A percentile compares a stretch with the other conserved stretches of the same genome.
phyloP scores from a whole-genome alignment of 192 early-diverging fungal species.

The Polychytrium aggregatum region DNA sequence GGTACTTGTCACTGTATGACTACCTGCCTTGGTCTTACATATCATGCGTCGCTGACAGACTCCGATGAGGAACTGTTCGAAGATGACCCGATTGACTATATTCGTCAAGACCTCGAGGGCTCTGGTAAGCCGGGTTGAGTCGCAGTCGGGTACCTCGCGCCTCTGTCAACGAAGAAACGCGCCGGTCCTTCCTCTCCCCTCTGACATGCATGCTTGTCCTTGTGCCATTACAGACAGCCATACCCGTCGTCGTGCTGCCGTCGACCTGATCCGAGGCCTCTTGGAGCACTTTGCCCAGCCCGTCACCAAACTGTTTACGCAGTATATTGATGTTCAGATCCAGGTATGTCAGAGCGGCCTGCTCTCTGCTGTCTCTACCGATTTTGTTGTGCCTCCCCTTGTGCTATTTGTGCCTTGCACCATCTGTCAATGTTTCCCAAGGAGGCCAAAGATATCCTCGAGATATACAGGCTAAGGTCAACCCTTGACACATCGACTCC shows the following conservation, averaged over 20 bases:
- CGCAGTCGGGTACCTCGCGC: not conserved
- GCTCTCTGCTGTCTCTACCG: no score
- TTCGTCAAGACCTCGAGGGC: constrained; percentile 85
- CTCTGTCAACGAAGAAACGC: no score
- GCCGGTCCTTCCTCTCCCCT: no score
- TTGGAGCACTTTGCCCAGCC: constrained; percentile 76
- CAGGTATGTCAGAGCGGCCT: no score
- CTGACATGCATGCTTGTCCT: not conserved
- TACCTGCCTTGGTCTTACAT: no score
- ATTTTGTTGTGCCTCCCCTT: no score
- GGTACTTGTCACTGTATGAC: no score
- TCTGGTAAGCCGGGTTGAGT: constrained; percentile 33
- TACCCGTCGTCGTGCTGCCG: constrained; percentile 83
- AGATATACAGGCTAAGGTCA: no score
- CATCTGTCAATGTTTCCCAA: no score
- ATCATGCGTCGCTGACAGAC: constrained; percentile 33
- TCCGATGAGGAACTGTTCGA: constrained; percentile 91
- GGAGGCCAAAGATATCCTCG: no score
- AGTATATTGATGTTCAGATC: constrained; percentile 65
- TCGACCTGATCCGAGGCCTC: constrained; percentile 84
- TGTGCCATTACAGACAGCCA: constrained; percentile 54
- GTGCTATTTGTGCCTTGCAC: no score
- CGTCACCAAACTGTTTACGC: constrained; percentile 72
- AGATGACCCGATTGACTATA: constrained; percentile 92
- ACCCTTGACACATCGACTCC: constrained; percentile 43